A percentile compares a stretch with the other conserved stretches of the same genome.
Conservation (phyloP, 78 protist species). For the Cavenderia fasciculata region DNA sequence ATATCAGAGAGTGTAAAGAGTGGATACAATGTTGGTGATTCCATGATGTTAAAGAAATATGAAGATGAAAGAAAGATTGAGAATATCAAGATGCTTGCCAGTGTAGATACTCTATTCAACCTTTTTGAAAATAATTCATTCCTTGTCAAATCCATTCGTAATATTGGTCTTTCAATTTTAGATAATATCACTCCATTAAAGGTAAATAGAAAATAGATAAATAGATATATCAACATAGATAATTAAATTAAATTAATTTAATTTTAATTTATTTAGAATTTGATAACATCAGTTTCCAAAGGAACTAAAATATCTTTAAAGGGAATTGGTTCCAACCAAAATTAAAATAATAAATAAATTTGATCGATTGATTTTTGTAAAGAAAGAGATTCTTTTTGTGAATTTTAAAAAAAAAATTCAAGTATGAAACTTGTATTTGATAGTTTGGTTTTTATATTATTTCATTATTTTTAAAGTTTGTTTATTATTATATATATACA, state of each 20-base stretch:
- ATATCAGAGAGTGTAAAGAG: conserved; percentile 23
- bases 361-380: no score
- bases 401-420: no score
- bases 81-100: conserved; percentile 40
- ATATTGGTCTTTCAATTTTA: conserved; percentile 41
- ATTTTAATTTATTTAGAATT: neutral
- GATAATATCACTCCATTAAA: conserved; percentile 35
- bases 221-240: neutral
- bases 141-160: conserved; percentile 2
- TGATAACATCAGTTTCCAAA: neutral
- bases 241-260: neutral
- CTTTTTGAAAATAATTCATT: conserved; percentile 26
- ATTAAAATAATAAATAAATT: no score
- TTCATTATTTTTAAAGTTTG: no score
- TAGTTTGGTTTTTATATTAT: no score
- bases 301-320: neutral
- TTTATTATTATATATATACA: no score
- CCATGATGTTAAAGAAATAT: conserved; percentile 40
- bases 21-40: conserved; percentile 74
- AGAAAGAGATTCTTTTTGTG: no score
- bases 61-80: conserved; percentile 56
- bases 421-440: no score
- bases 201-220: neutral
- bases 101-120: conserved; percentile 44
- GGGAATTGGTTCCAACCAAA: no score